phyloP scores from a whole-genome alignment of 169 alveolate genomes.

The Plasmodium berghei region DNA sequence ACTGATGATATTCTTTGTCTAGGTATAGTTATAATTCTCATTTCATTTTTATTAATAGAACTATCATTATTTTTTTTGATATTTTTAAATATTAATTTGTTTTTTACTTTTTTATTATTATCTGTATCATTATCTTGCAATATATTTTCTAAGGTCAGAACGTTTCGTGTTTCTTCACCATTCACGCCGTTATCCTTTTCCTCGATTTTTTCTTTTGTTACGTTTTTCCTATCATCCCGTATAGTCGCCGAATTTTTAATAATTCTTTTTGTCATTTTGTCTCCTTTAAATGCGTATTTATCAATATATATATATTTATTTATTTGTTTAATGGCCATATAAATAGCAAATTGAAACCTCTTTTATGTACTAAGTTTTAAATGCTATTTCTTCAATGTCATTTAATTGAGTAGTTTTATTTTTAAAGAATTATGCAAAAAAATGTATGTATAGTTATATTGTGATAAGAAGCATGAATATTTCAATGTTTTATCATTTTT shows the following conservation, averaged over 20 bases:
- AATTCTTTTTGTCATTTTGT: slow-evolving; percentile 38
- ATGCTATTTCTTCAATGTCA: too few species aligned
- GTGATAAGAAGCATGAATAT: too few species aligned
- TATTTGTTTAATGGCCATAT: too few species aligned
- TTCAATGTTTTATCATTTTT: too few species aligned
- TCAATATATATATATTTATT: too few species aligned
- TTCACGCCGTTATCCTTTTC: background rate
- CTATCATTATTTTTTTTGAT: slow-evolving; percentile 12
- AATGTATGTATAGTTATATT: too few species aligned
- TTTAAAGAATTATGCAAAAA: too few species aligned
- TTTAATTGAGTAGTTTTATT: too few species aligned
- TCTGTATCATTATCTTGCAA: slow-evolving; percentile 27
- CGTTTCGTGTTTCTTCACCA: slow-evolving; percentile 20
- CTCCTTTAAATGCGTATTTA: too few species aligned
- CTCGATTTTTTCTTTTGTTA: background rate
- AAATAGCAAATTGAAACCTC: too few species aligned
- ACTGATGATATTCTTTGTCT: slow-evolving; percentile 78
- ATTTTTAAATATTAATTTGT: slow-evolving; percentile 46
- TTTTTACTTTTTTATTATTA: slow-evolving; percentile 31
- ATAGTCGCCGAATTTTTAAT: background rate
- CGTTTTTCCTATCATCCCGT: background rate
- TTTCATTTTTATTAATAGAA: slow-evolving; percentile 45
- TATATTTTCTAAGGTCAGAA: slow-evolving; percentile 54
- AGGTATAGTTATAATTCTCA: slow-evolving; percentile 83
- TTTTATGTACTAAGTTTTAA: too few species aligned